Percentiles rank a stretch among this genome's conserved stretches.
These are phyloP conservation scores for Rhizopus stolonifer DNA, from an alignment of 371 early-diverging fungal genomes.

Conservation along the genomic window DNA sequence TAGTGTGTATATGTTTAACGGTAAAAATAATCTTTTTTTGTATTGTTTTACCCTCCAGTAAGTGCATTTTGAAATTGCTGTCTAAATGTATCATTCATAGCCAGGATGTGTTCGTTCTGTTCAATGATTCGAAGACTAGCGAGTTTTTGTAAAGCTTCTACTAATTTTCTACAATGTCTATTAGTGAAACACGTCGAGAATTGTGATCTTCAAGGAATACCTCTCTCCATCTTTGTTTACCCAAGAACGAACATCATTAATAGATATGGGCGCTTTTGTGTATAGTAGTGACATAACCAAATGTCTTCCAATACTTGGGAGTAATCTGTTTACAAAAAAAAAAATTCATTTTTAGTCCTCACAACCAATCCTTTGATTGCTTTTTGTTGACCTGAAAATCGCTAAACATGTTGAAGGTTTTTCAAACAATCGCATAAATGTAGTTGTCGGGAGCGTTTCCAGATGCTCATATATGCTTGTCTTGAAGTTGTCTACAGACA, in stretches of 20 bases:
- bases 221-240: conserved; percentile 53
- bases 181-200: no score
- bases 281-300: conserved; percentile 89
- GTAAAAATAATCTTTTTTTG: background rate
- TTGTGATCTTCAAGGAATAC: conserved; percentile 28
- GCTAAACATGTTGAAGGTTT: conserved; percentile 94
- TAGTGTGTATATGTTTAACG: conserved; percentile 18
- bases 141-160: conserved; percentile 64
- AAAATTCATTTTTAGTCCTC: background rate
- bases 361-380: background rate
- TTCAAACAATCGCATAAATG: conserved; percentile 76
- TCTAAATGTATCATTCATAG: conserved; percentile 73
- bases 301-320: conserved; percentile 87
- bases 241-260: conserved; percentile 71
- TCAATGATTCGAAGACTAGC: conserved; percentile 68
- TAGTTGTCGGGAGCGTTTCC: conserved; percentile 72
- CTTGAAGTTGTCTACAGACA: conserved; percentile 59
- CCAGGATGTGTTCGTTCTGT: conserved; percentile 41
- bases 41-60: conserved; percentile 77
- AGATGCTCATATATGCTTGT: conserved; percentile 79
- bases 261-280: conserved; percentile 58
- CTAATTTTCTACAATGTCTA: conserved; percentile 43
- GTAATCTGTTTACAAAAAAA: conserved; percentile 50
- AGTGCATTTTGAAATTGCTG: conserved; percentile 82
- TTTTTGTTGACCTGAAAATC: conserved; percentile 71